Evolutionary conservation across 2,329 filamentous ascomycete species (phyloP).

Genomic region (Calonectria pseudoreteaudii): DNA sequence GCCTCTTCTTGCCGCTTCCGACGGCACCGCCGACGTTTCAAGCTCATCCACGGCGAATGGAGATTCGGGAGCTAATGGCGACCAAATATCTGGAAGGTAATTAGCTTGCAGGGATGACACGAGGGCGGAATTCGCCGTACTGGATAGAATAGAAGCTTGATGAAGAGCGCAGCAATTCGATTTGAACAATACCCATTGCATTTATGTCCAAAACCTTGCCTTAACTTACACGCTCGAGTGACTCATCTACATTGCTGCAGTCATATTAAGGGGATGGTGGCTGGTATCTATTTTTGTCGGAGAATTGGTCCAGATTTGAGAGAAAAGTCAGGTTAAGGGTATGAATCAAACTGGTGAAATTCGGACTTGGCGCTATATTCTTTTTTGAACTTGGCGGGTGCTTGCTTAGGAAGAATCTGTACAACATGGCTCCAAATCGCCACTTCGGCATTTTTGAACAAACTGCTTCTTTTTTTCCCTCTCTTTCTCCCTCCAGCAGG

Average conservation of each 20-base stretch:
- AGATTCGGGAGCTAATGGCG: neutral
- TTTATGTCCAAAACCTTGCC: neutral
- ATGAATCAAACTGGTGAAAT: too few relatives aligned
- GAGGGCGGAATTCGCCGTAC: neutral
- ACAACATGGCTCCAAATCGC: too few relatives aligned
- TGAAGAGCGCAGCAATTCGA: constrained; percentile 9
- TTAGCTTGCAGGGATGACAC: neutral
- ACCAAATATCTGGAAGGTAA: constrained; percentile 1
- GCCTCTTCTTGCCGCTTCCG: constrained; percentile 33
- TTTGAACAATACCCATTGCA: neutral
- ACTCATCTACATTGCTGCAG: neutral
- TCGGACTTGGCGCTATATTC: neutral
- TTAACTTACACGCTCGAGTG: neutral
- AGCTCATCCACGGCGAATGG: neutral
- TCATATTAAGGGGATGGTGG: neutral
- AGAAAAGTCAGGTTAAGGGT: too few relatives aligned
- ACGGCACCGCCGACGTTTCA: neutral
- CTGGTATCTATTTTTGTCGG: neutral
- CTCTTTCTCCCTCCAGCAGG: too few relatives aligned
- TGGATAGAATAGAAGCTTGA: constrained; percentile 13
- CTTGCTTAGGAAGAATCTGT: neutral
- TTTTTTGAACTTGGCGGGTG: neutral
- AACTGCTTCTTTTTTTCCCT: too few relatives aligned
- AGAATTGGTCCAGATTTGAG: neutral
- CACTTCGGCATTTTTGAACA: too few relatives aligned